Base-by-base conservation (phyloP, 441 rosid species). In the Breynia disticha region DNA sequence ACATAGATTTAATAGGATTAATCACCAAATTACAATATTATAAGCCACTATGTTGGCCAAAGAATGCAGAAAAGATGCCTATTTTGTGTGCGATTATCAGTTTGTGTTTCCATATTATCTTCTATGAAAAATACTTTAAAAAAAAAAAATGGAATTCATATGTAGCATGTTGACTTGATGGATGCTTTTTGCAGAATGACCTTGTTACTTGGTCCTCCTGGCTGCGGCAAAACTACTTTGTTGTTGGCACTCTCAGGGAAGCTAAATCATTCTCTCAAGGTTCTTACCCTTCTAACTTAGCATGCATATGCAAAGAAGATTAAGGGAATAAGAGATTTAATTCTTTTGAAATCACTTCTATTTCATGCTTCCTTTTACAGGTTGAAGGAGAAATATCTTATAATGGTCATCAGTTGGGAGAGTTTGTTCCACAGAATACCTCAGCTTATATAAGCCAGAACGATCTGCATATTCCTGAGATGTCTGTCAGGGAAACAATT, bases 151-250 rank as follows among this genome's bases (percentile, higher is more conserved):
- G 7, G 32, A 24, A 24, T 3, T 24, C 4, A 7, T 3, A 24
- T 24, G 3, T 24, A 3, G 32, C 32, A 7, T 24, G 7, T 24
- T 24, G 32, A 2, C 4, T 24, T 24, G 18, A 28, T 3, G 32
- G 53, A 46, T 37, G 20, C 56, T 54, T 16, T 11, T 53, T 62
- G 69, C 72, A 80, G 95, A 59, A 67, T 86, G 77, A 76, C 87
- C 32, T 59, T 80, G 52, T 54, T 86, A 55, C 84, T 86, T 5
- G 90, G 90, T 45, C 87, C 83, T 48, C 95, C 88, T 54, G 86
- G 95, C 18, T 74, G 88, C 50, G 90, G 95, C 13, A 83, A 86
- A 72, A 81, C 86, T 48, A 83, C 84, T 10, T 61, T 81, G 5
- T 50, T 83, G 52, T 59, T 55, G 17, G 84, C 88, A 7, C 79